phyloP scores from a whole-genome alignment of 176 grass and related monocot genomes.

The Areca catechu region DNA sequence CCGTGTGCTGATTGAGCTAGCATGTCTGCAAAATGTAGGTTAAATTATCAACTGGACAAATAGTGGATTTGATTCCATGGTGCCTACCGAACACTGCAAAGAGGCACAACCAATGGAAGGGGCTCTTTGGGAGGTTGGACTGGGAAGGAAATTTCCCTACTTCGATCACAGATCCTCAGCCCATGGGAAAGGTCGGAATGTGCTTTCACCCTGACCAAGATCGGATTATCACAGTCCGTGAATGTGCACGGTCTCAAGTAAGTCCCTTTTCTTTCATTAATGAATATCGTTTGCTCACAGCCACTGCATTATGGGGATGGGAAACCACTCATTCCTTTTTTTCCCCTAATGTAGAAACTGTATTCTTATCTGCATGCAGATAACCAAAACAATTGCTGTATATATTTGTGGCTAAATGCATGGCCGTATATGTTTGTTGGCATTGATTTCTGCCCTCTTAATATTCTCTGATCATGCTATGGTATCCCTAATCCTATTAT shows the following conservation, averaged over 20 bases:
- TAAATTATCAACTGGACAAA: constrained; percentile 83
- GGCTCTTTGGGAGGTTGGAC: constrained; percentile 80
- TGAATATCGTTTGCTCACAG: no score
- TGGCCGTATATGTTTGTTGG: no score
- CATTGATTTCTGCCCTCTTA: no score
- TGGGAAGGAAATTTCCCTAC: constrained; percentile 99
- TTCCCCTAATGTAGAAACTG: no score
- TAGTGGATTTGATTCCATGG: constrained; percentile 92
- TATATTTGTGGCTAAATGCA: no score
- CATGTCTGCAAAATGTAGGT: constrained; percentile 33
- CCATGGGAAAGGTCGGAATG: constrained; percentile 95
- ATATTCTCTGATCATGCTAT: no score
- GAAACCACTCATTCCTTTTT: no score
- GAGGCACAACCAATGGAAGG: constrained; percentile 99
- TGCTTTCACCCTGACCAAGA: constrained; percentile 89
- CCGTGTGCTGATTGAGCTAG: no score
- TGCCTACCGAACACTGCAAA: constrained; percentile 97
- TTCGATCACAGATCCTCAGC: constrained; percentile 87
- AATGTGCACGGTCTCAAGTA: constrained; percentile 81
- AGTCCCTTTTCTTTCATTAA: neutral
- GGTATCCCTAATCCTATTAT: no score
- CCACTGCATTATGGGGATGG: no score
- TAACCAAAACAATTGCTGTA: no score
- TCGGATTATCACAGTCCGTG: constrained; percentile 70
- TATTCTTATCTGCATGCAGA: no score